These are phyloP conservation scores for Penicillium ucsense DNA, from an alignment of 495 filamentous ascomycete genomes.

Conservation along the genomic window DNA sequence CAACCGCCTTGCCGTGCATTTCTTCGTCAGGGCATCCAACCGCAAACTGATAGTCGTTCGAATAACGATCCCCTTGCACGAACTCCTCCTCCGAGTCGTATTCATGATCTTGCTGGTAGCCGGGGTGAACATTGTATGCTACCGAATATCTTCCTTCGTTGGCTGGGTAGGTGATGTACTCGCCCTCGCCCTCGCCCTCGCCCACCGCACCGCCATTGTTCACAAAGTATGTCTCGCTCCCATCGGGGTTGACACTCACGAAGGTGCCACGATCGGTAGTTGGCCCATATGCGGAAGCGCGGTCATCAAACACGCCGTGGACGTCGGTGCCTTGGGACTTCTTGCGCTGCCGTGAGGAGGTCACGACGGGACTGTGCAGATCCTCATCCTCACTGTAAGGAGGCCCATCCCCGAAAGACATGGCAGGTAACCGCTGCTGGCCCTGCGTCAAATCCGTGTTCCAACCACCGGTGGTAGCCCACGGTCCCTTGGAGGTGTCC, in stretches of 20 bases:
- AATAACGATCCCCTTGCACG: conserved; percentile 57
- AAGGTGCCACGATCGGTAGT: conserved; percentile 52
- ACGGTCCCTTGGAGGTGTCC: conserved; percentile 41
- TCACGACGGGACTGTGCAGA: conserved; percentile 79
- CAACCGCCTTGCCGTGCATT: conserved; percentile 94
- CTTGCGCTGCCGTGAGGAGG: conserved; percentile 68
- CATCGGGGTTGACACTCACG: conserved; percentile 58
- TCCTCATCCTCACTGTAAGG: conserved; percentile 98
- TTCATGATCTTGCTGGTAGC: conserved; percentile 38
- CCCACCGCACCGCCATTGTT: conserved; percentile 49
- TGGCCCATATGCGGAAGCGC: not conserved
- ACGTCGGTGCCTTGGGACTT: conserved; percentile 40
- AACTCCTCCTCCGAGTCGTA: conserved; percentile 55
- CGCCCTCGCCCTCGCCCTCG: conserved; percentile 61
- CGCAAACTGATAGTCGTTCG: conserved; percentile 85
- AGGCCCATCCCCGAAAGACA: conserved; percentile 83
- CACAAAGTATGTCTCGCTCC: conserved; percentile 69
- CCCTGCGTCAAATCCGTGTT: conserved; percentile 33
- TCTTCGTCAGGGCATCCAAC: conserved; percentile 94
- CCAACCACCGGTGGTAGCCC: conserved; percentile 44
- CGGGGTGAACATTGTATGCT: conserved; percentile 43
- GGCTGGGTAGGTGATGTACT: conserved; percentile 70
- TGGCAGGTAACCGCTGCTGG: conserved; percentile 65
- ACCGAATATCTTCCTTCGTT: conserved; percentile 50
- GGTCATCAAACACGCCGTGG: conserved; percentile 8